Evolutionary conservation across 2,329 filamentous ascomycete species (phyloP), one percentile per base, ranked within the genome.

Genomic region (Mycogone perniciosa): DNA sequence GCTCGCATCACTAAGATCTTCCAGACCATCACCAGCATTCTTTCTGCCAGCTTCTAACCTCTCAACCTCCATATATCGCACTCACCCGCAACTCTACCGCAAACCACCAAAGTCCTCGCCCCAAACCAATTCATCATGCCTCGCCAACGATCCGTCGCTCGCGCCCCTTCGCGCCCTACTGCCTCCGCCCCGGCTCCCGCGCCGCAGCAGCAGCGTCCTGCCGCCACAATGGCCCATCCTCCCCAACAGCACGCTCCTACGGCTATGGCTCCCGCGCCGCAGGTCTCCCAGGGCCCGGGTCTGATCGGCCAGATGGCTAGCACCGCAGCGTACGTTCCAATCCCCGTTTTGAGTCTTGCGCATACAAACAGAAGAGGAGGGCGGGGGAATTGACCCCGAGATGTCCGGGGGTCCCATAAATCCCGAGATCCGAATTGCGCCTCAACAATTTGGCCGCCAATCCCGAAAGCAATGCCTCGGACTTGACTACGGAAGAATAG

Each of bases 261-360:
- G 53, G 67, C 71, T 48, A 71, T 72, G 44, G 70, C 74, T 29
- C 68, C 76, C 43, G 69, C 71, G 48, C 69, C 73, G 44, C 70
- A 74, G 46, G 69, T 71, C 47, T 79, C 81, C 48, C 78, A 85
- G 59, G 88, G 90, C 30, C 85, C 89, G 5, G 92, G 93, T 57
- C 79, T 99, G 8, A 89, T 99, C 61, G 92, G 89, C 53, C 89
- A 97, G 79, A 96, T 99, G 88, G 93, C 93, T 59, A 90, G 85
- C 67, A 99, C 93, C 52, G 93, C 93, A 70, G 93, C 93, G 92
- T 97, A 85, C 76, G 90, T 84, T 20, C 6, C n/a, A 5, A 38
- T 35, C n/a, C 20, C 4, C n/a, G 9, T 1, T 7, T 31, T 33
- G 35, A 2, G 11, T 33, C n/a, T 27, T 6, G 13, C 13, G 6